These are phyloP conservation scores for Diaporthe sp. DNA, from an alignment of 2,329 filamentous ascomycete species.

Conservation along the genomic window DNA sequence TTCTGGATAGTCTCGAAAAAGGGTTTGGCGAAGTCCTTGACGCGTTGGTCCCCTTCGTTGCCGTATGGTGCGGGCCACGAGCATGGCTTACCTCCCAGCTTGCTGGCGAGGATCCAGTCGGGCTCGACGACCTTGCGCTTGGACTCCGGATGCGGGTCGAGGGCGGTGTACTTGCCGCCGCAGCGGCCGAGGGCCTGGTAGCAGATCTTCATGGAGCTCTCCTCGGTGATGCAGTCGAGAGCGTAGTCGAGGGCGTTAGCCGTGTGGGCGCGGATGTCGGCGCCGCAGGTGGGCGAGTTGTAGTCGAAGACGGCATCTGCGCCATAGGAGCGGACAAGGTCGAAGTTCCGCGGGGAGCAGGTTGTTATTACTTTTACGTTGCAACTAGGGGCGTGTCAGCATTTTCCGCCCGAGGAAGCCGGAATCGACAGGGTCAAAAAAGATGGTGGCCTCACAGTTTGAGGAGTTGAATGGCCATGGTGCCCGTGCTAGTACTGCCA, in stretches of 20 bases:
- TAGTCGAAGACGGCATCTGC: slow-evolving; percentile 60
- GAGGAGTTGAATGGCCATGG: slow-evolving; percentile 34
- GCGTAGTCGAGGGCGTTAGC: slow-evolving; percentile 51
- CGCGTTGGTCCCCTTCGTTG: slow-evolving; percentile 7
- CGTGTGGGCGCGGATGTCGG: slow-evolving; percentile 54
- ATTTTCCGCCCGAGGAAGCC: accelerated
- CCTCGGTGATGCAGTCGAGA: slow-evolving; percentile 55
- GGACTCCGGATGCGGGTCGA: slow-evolving; percentile 28
- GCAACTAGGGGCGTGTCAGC: slow-evolving; percentile 40
- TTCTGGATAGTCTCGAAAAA: slow-evolving; percentile 25
- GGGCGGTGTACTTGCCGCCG: slow-evolving; percentile 46
- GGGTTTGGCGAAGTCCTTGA: slow-evolving; percentile 22
- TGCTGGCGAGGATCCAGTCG: slow-evolving; percentile 23
- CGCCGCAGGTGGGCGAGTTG: slow-evolving; percentile 45
- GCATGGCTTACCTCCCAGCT: slow-evolving; percentile 21
- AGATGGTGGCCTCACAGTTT: not conserved
- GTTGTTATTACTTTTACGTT: slow-evolving; percentile 54
- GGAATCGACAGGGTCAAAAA: not conserved
- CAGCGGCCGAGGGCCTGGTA: slow-evolving; percentile 52
- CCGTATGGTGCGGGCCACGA: slow-evolving; percentile 18
- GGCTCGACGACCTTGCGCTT: slow-evolving; percentile 27
- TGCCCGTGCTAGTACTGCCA: slow-evolving; percentile 22
- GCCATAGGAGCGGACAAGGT: slow-evolving; percentile 57
- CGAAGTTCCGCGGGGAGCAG: slow-evolving; percentile 57
- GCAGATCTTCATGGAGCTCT: slow-evolving; percentile 50